These are phyloP conservation scores for Leishmania braziliensis DNA, from an alignment of 208 protist species.

Conservation along the genomic window DNA sequence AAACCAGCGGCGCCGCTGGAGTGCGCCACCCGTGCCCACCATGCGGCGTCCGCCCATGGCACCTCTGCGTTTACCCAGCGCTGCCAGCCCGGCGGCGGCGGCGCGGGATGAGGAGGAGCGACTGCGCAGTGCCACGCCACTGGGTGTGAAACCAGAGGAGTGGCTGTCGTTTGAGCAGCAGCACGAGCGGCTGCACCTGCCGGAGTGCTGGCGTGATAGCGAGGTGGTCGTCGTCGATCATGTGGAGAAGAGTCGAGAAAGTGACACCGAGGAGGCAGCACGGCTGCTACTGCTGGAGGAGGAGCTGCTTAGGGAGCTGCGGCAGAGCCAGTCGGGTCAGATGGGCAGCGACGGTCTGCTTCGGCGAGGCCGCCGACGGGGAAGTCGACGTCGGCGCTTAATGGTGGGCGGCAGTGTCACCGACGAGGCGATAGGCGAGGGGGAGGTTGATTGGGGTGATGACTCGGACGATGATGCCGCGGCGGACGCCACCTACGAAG, in stretches of 20 bases:
- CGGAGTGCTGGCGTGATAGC: slow-evolving; percentile 31
- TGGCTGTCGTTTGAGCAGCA: slow-evolving; percentile 37
- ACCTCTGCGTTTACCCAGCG: not conserved
- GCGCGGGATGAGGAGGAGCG: not conserved
- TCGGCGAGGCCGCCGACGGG: slow-evolving; percentile 1
- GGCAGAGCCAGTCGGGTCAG: not conserved
- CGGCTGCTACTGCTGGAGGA: slow-evolving; percentile 26
- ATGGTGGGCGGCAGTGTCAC: not conserved
- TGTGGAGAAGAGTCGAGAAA: slow-evolving; percentile 9
- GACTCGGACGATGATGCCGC: not conserved
- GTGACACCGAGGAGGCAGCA: slow-evolving; percentile 13
- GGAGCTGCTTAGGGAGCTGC: slow-evolving; percentile 13
- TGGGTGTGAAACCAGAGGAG: slow-evolving; percentile 7
- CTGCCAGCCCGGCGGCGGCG: not conserved
- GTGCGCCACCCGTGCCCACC: slow-evolving; percentile 27
- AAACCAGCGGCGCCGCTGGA: slow-evolving; percentile 18
- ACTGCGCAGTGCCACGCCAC: not conserved
- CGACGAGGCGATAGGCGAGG: not conserved
- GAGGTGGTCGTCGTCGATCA: slow-evolving; percentile 36
- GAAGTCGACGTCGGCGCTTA: not conserved
- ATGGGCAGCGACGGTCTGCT: not conserved
- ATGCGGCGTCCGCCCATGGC: slow-evolving; percentile 36
- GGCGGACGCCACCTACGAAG: slow-evolving; percentile 3
- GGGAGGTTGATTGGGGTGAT: slow-evolving; percentile 25
- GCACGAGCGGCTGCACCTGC: slow-evolving; percentile 38